Evolutionary conservation across 1,284 basidiomycete species (phyloP), one percentile per base, ranked within the genome.

Genomic region (Limonomyces culmigenus): DNA sequence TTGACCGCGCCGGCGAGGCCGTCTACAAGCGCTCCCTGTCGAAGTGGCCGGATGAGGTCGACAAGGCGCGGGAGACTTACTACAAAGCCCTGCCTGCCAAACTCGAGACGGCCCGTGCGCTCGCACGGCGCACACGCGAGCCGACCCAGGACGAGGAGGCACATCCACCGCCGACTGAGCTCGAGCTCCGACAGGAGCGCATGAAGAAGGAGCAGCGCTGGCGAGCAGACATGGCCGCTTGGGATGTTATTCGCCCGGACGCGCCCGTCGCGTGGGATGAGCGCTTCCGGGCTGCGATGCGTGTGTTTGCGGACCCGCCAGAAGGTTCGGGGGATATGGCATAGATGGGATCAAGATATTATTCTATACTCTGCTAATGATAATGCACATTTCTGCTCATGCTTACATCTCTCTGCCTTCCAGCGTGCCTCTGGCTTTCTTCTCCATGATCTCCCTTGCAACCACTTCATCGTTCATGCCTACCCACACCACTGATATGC

Each of bases 171-270:
- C 75, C 74, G 25, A 89, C 80, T 2, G 87, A 97, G 56, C 74
- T 85, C 17, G 85, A 93, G 49, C 63, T 96, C 35, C 69, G 76
- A 33, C 74, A 75, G 16, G 85, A 91, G 57, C 63, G 87, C 40
- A 55, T 86, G 55, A 79, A 79, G 55, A 91, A 88, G 59, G 91
- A 96, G 61, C 55, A 74, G 45, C 65, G 75, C 43, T 96, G 91
- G 91, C 67, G 68, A 35, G 67, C 68, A 19, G 75, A 85, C 43
- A 60, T 79, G 43, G 66, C 67, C 39, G 88, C 83, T 2, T 93
- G 77, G 74, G 63, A 71, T 19, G 72, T 89, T 41, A 62, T 95
- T 35, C 65, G 68, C 38, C 74, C 78, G 3, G 65, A 69, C 3
- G 58, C 57, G 33, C 60, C 62, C 8, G 72, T 80, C 5, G 62